Base-by-base conservation (phyloP, 2,329 filamentous ascomycete species). In the Spiromastix sp. region DNA sequence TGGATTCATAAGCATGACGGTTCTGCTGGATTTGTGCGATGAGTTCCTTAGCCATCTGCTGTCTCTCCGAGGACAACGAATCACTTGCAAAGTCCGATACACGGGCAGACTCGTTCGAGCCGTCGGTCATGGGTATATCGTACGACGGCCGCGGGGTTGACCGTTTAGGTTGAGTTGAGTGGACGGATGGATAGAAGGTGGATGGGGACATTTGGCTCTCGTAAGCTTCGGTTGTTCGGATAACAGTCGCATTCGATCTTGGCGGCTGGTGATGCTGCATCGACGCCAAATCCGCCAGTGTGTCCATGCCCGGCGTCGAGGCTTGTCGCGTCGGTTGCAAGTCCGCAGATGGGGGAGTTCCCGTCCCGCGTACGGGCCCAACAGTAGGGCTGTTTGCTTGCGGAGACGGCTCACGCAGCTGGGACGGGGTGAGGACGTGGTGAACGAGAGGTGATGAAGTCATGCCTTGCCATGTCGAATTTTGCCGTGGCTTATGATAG, bases 301-400 rank as follows among this genome's bases (percentile, higher is more conserved):
- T 61, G 42, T 68, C 65, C 55, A 68, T 66, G n/a, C 61, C 63
- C 2, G 60, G 57, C 4, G 63, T 65, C 9, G 65, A 63, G 2
- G 59, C 52, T 25, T 62, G 57, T 42, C 61, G 53, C 15, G 55
- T 49, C n/a, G 55, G 47, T 28, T 51, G 50, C 21, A 54, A 48
- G 5, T 59, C 54, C 25, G 49, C 47, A 12, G 52, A 50, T 12
- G 55, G 51, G 3, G 59, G 53, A 20, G 61, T 61, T 30, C 53
- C 59, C 36, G 45, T 57, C 24, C 49, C 51, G 28, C 49, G 44
- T 37, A 39, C 54, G 11, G 51, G 48, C 15, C 47, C 50, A 25
- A 45, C 45, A 16, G 42, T 42, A 11, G 60, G 54, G 41, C 52
- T 56, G 32, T 50, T 51, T 17, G 53, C 45, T 5, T 60, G 51